These are phyloP conservation scores for Camellia lanceoleosa DNA, from an alignment of 148 eudicot genomes.

Conservation along the genomic window DNA sequence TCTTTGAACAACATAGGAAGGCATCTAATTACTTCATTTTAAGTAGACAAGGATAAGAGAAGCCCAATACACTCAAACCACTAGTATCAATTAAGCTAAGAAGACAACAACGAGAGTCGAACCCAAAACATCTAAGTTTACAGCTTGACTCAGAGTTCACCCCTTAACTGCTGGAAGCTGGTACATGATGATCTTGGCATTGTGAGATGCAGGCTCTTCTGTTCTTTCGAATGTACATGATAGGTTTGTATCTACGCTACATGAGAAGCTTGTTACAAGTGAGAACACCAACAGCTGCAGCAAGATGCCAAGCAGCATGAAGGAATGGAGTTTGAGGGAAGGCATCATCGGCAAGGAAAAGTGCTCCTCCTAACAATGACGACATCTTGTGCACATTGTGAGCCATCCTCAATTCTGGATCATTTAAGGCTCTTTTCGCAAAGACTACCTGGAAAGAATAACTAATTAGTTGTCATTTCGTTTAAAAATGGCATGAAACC, in stretches of 20 bases:
- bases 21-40: background rate
- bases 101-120: no score
- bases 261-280: conserved; percentile 90
- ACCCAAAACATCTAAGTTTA: no score
- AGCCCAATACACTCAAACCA: no score
- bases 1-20: background rate
- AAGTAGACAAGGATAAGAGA: background rate
- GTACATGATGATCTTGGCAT: background rate
- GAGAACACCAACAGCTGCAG: conserved; percentile 87
- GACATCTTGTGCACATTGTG: conserved; percentile 89
- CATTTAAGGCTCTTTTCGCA: conserved; percentile 74
- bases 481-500: no score
- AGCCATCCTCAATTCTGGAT: conserved; percentile 69
- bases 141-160: no score
- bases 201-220: background rate
- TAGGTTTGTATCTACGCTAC: conserved; percentile 19
- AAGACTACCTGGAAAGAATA: conserved; percentile 62
- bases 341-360: conserved; percentile 82
- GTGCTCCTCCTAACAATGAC: conserved; percentile 72
- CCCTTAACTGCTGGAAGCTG: background rate
- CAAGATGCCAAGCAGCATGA: conserved; percentile 98
- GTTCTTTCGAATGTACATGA: background rate
- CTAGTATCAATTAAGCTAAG: no score
- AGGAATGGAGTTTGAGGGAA: conserved; percentile 75
- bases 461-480: background rate